Evolutionary conservation across 2,329 filamentous ascomycete species (phyloP).

Genomic region (Cladosporium sp.): DNA sequence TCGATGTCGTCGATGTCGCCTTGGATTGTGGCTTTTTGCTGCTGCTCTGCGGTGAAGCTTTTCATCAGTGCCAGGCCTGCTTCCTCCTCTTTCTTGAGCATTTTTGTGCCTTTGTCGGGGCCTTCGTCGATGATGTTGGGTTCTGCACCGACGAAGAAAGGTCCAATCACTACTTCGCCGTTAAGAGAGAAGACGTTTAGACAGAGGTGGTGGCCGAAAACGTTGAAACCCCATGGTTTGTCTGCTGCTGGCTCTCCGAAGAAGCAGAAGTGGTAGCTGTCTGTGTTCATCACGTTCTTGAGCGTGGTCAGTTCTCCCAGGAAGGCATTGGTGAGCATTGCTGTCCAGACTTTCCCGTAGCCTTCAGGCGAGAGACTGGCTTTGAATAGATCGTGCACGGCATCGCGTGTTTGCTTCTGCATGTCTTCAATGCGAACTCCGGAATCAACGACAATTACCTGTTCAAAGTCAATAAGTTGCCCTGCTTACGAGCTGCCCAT

Average conservation of each 20-base stretch:
- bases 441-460: conserved; percentile 58
- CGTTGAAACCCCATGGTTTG: conserved; percentile 64
- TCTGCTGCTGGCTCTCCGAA: conserved; percentile 57
- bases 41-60: conserved; percentile 44
- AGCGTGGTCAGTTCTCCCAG: conserved; percentile 61
- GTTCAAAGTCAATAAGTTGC: not conserved
- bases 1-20: conserved; percentile 57
- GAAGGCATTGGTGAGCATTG: conserved; percentile 70
- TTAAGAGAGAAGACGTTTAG: conserved; percentile 63
- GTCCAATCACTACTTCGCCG: conserved; percentile 61
- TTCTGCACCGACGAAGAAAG: conserved; percentile 74
- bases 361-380: conserved; percentile 61
- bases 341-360: conserved; percentile 61
- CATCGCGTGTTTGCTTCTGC: conserved; percentile 37
- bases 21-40: conserved; percentile 48
- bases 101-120: conserved; percentile 56
- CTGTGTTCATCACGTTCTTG: conserved; percentile 62
- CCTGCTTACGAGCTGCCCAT: not conserved
- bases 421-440: conserved; percentile 66
- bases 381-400: conserved; percentile 53
- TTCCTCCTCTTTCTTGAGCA: conserved; percentile 59
- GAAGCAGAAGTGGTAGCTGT: conserved; percentile 68
- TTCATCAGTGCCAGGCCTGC: conserved; percentile 65
- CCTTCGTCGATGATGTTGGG: conserved; percentile 68
- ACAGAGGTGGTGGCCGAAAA: conserved; percentile 75